Evolutionary conservation across 2,329 filamentous ascomycete species (phyloP).

Genomic region (Botrytis cinerea): DNA sequence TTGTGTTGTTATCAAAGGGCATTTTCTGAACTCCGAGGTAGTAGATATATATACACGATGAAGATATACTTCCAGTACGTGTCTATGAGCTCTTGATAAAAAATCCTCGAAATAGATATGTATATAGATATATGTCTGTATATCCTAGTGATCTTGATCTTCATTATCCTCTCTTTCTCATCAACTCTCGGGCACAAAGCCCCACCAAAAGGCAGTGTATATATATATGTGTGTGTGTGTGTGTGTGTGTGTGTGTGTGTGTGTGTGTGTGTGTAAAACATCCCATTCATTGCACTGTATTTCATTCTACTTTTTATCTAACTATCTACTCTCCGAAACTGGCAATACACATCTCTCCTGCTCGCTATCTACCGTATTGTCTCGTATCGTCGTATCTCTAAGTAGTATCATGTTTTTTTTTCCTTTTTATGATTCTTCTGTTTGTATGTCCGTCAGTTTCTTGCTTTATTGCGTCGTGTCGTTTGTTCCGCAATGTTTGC

Average conservation of each 20-base stretch:
- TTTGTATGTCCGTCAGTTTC: neutral
- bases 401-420: neutral
- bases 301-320: neutral
- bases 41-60: no score
- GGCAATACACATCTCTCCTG: conserved; percentile 15
- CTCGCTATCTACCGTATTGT: conserved; percentile 2
- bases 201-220: no score
- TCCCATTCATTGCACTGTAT: neutral
- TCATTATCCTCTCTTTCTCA: no score
- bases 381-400: neutral
- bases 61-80: no score
- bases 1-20: no score
- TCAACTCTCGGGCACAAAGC: no score
- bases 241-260: neutral
- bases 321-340: conserved; percentile 10
- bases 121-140: no score
- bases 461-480: neutral
- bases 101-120: no score
- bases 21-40: no score
- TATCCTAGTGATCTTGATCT: no score
- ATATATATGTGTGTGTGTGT: no score
- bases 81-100: no score
- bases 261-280: neutral
- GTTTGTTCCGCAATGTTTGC: neutral
- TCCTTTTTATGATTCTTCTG: neutral